Base-by-base conservation (phyloP, 2,329 filamentous ascomycete species). In the Cladophialophora psammophila region DNA sequence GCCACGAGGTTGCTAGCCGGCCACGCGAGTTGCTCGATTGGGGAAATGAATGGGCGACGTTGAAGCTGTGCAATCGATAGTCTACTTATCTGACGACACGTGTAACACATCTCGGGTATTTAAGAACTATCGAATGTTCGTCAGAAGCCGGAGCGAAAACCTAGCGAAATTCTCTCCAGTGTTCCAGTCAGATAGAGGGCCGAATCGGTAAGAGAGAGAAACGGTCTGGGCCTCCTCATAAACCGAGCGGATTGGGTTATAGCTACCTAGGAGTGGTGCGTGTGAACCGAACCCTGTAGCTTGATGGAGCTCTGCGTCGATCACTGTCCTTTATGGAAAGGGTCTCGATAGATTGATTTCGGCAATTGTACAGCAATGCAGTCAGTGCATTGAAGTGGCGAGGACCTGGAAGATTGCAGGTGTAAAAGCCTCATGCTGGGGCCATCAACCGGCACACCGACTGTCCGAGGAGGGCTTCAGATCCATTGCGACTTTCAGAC, bases 291-390 rank as follows among this genome's bases (percentile, higher is more conserved):
- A 48, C 54, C 40, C 13, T 58, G 52, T 38, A 54, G 32, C 60
- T 13, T 20, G 31, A 67, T 67, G 64, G 64, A 56, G 53, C 55
- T 58, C 57, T 20, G 45, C 45, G 65, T 38, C 36, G 65, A 67
- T 67, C 60, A 64, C 60, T 64, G 45, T 64, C 65, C 32, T 45
- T 67, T 64, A 60, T 60, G 34, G 55, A 50, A 59, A 32, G n/a
- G 13, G 61, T 13, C 20, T 26, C 56, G 18, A 62, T 32, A 45
- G 58, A 34, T 42, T 54, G 40, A 66, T 63, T 59, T 63, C 64
- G 64, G 64, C 54, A 66, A 54, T 56, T 64, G 59, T 31, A 38
- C 36, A 34, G 15, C 45, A 61, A 18, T 40, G 32, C 32, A 40
- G 32, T 53, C n/a, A 34, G 31, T 34, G 31, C 31, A 20, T 55